Evolutionary conservation across 345 rosid species (phyloP), one percentile per base, ranked within the genome.

Genomic region (Lepidium aucheri): DNA sequence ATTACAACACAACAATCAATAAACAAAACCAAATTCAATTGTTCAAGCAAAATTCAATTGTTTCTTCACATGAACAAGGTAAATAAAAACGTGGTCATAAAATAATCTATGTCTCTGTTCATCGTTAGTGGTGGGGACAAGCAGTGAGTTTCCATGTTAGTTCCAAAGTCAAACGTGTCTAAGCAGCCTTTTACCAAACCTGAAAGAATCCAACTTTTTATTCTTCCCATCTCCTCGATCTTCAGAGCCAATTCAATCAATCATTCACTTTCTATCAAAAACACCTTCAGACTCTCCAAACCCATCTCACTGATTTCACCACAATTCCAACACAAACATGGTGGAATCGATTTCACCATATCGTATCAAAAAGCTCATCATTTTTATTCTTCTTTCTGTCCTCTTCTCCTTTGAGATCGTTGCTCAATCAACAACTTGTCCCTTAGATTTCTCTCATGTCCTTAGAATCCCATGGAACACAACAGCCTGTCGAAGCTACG

Each of bases 381-480:
- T 13, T 15, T 14, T 36, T 40, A 20, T 4, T 28, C 69, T 57
- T 6, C 46, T 57, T 3, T 34, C 16, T 42, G 28, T 76, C 4
- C 38, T 74, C n/a, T 68, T 45, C 54, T 9, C 44, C 22, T 60
- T 63, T 5, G 4, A 14, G 52, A 40, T 47, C 15, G 45, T 47
- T 20, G 62, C 76, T 47, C 46, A 38, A 13, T n/a, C 82, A 6
- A 14, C n/a, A 15, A 34, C 61, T 16, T 93, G 98, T 50, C 97
- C 97, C 14, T 32, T 86, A 64, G 86, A 83, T 70, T 83, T 87
- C 67, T 76, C 45, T 40, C 89, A 86, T 60, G 86, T 86, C 16
- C 58, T 70, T 0, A 80, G 60, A 65, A 69, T 90, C 78, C 93
- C 85, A 61, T 90, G 95, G 95, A 82, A 87, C 84, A 69, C 74